phyloP scores from a whole-genome alignment of 2,329 filamentous ascomycete genomes.

The Mycosphaerella sp. region DNA sequence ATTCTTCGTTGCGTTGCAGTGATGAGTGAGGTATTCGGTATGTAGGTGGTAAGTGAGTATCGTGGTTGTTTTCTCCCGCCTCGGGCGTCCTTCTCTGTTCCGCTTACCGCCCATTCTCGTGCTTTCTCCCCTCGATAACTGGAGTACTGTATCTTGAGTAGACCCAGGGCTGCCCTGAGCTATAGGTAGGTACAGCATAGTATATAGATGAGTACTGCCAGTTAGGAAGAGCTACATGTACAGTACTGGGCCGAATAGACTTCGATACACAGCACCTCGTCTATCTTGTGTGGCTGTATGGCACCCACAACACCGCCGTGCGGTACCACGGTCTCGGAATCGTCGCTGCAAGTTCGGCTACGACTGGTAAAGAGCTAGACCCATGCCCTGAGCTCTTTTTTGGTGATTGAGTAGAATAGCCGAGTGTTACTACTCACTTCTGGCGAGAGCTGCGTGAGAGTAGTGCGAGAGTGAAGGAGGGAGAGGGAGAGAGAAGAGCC shows the following conservation, averaged over 20 bases:
- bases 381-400: background rate
- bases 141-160: no score
- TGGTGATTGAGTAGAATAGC: background rate
- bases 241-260: background rate
- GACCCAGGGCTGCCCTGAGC: no score
- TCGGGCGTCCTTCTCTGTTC: no score
- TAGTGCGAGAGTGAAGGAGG: background rate
- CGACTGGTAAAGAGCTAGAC: background rate
- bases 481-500: no score
- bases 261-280: constrained; percentile 3
- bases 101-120: no score
- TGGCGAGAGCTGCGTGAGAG: background rate
- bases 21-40: no score
- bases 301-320: background rate
- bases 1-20: no score
- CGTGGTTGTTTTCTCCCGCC: no score
- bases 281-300: constrained; percentile 3
- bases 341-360: background rate
- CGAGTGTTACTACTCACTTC: background rate
- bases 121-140: no score
- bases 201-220: background rate
- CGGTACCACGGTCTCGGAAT: background rate
- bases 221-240: background rate
- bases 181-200: background rate
- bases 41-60: no score